Percentiles rank a stretch among this genome's conserved stretches.
These are phyloP conservation scores for Kalaharituber pfeilii DNA, from an alignment of 2,329 filamentous ascomycete species.

Conservation along the genomic window DNA sequence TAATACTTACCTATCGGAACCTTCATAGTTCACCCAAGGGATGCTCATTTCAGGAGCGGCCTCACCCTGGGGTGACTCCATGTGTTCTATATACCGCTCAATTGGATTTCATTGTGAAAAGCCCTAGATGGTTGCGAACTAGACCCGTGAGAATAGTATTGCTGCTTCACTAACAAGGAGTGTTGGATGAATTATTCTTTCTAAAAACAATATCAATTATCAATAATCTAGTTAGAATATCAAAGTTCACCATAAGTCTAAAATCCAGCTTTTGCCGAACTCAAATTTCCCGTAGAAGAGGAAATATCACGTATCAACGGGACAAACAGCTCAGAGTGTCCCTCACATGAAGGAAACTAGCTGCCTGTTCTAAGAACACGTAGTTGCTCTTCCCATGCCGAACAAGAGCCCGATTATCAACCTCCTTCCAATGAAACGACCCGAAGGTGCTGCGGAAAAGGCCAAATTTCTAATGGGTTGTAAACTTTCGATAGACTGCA, in stretches of 20 bases:
- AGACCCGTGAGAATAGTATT: too few relatives aligned
- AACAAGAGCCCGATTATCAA: neutral
- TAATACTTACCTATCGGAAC: constrained; percentile 10
- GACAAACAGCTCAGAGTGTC: neutral
- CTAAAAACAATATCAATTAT: too few relatives aligned
- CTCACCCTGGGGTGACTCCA: constrained; percentile 18
- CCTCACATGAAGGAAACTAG: neutral
- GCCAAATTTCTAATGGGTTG: neutral
- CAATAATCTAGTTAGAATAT: too few relatives aligned
- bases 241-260: too few relatives aligned
- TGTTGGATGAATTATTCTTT: too few relatives aligned
- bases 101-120: too few relatives aligned
- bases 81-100: constrained; percentile 20
- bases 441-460: neutral
- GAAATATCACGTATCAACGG: constrained; percentile 1
- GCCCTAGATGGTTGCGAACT: too few relatives aligned
- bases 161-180: too few relatives aligned
- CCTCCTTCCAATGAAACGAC: neutral
- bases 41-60: constrained; percentile 1
- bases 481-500: neutral
- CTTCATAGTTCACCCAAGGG: constrained; percentile 18
- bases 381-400: neutral
- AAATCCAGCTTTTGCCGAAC: too few relatives aligned
- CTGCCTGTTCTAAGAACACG: constrained; percentile 2
- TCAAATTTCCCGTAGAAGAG: too few relatives aligned